These are phyloP conservation scores for Termitomyces sp. DNA, from an alignment of 768 basidiomycete genomes.

Conservation along the genomic window DNA sequence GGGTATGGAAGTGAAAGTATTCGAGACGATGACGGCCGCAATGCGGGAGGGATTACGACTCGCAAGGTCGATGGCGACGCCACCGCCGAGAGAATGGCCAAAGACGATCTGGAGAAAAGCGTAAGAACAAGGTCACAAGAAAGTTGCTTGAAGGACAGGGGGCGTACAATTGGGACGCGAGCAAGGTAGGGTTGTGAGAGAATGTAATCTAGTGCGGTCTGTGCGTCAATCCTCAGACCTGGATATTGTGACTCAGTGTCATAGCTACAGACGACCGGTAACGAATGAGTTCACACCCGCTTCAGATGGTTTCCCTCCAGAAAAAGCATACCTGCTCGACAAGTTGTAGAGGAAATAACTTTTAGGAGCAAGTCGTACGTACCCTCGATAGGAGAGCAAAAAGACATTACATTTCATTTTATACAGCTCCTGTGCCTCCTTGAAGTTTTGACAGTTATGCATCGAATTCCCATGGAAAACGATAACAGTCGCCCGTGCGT, in stretches of 20 bases:
- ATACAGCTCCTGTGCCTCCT: constrained; percentile 60
- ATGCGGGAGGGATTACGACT: constrained; percentile 65
- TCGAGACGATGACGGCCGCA: constrained; percentile 73
- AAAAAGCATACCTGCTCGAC: constrained; percentile 62
- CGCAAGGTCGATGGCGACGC: constrained; percentile 80
- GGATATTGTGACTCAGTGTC: background rate
- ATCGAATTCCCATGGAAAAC: constrained; percentile 86
- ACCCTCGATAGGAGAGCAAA: constrained; percentile 88
- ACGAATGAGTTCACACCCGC: constrained; percentile 39
- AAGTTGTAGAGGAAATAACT: background rate
- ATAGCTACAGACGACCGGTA: background rate
- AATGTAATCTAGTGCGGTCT: constrained; percentile 70
- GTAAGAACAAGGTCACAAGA: background rate
- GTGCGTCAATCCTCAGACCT: constrained; percentile 78
- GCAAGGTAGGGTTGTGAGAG: constrained; percentile 48
- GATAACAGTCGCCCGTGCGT: constrained; percentile 63
- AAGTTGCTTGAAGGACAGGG: background rate
- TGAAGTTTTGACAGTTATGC: constrained; percentile 69
- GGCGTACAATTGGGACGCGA: constrained; percentile 49
- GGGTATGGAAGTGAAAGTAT: constrained; percentile 82
- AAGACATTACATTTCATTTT: constrained; percentile 78
- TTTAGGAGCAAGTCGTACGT: constrained; percentile 17
- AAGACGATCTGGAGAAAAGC: constrained; percentile 45
- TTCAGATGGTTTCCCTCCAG: constrained; percentile 76
- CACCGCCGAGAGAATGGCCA: constrained; percentile 82